phyloP scores from a whole-genome alignment of 2,329 filamentous ascomycete species.

The Aspergillus puulaauensis region DNA sequence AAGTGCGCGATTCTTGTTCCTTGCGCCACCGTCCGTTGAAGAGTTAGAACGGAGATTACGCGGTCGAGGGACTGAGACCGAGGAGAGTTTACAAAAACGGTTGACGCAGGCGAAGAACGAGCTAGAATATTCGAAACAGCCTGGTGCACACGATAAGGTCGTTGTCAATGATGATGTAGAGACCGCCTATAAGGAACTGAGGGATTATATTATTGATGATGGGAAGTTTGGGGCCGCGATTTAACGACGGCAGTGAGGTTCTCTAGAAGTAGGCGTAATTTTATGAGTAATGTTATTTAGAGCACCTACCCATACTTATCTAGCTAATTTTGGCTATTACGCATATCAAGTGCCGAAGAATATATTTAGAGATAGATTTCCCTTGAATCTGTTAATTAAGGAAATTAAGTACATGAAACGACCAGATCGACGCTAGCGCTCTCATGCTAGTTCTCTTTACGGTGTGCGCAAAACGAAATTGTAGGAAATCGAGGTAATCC shows the following conservation, averaged over 20 bases:
- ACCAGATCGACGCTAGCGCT: slow-evolving; percentile 26
- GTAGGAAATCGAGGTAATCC: slow-evolving; percentile 26
- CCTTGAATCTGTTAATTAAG: slow-evolving; percentile 30
- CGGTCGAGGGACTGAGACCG: slow-evolving; percentile 74
- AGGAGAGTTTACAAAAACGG: slow-evolving; percentile 66
- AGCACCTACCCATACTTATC: not conserved
- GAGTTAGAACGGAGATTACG: slow-evolving; percentile 72
- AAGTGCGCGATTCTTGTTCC: slow-evolving; percentile 78
- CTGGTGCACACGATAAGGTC: slow-evolving; percentile 65
- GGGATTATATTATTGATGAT: slow-evolving; percentile 50
- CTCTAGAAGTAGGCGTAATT: not conserved
- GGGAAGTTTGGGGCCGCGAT: slow-evolving; percentile 33
- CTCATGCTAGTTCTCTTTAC: slow-evolving; percentile 28
- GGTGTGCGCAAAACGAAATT: slow-evolving; percentile 26
- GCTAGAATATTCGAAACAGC: slow-evolving; percentile 68
- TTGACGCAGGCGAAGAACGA: slow-evolving; percentile 71
- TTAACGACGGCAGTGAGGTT: slow-evolving; percentile 8
- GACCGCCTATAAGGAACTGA: slow-evolving; percentile 55
- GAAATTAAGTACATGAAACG: slow-evolving; percentile 38
- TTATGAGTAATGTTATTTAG: not conserved
- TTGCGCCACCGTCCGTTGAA: slow-evolving; percentile 74
- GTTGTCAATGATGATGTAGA: slow-evolving; percentile 67
- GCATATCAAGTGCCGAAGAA: slow-evolving; percentile 1
- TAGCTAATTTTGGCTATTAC: not conserved
- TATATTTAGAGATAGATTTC: slow-evolving; percentile 22